A percentile compares a stretch with the other conserved stretches of the same genome.
phyloP scores from a whole-genome alignment of 2,329 filamentous ascomycete species.

The Colletotrichum sp. region DNA sequence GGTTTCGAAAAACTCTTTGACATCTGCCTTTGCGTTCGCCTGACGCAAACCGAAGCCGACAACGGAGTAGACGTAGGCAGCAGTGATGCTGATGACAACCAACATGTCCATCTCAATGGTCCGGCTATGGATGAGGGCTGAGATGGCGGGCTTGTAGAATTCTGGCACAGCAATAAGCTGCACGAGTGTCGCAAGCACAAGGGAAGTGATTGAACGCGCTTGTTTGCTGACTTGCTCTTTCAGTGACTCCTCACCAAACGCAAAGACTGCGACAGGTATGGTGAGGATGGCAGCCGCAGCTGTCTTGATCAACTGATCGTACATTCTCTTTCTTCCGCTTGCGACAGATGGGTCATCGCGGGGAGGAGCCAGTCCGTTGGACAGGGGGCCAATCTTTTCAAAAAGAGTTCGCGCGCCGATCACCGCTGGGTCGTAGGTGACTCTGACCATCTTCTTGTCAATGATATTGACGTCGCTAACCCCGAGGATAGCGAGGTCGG shows the following conservation, averaged over 20 bases:
- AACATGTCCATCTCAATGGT: slow-evolving; percentile 63
- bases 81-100: slow-evolving; percentile 58
- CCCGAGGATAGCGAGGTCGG: slow-evolving; percentile 24
- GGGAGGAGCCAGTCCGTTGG: slow-evolving; percentile 33
- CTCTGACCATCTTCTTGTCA: slow-evolving; percentile 33
- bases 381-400: slow-evolving; percentile 17
- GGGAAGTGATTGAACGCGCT: slow-evolving; percentile 32
- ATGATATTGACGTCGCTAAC: slow-evolving; percentile 29
- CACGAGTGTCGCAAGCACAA: slow-evolving; percentile 55
- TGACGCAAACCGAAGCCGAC: slow-evolving; percentile 42
- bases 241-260: slow-evolving; percentile 31
- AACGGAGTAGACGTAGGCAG: slow-evolving; percentile 56
- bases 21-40: slow-evolving; percentile 31
- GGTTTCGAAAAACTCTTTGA: slow-evolving; percentile 43
- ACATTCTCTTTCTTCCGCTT: slow-evolving; percentile 32
- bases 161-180: slow-evolving; percentile 53
- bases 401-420: slow-evolving; percentile 37
- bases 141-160: slow-evolving; percentile 55
- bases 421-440: slow-evolving; percentile 38
- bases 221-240: slow-evolving; percentile 21
- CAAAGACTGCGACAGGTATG: slow-evolving; percentile 36
- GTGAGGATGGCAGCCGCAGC: slow-evolving; percentile 32
- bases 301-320: slow-evolving; percentile 37
- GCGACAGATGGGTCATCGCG: slow-evolving; percentile 35
- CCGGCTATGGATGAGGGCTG: slow-evolving; percentile 47